Base-by-base conservation (phyloP, 768 basidiomycete species). In the Piloderma croceum region DNA sequence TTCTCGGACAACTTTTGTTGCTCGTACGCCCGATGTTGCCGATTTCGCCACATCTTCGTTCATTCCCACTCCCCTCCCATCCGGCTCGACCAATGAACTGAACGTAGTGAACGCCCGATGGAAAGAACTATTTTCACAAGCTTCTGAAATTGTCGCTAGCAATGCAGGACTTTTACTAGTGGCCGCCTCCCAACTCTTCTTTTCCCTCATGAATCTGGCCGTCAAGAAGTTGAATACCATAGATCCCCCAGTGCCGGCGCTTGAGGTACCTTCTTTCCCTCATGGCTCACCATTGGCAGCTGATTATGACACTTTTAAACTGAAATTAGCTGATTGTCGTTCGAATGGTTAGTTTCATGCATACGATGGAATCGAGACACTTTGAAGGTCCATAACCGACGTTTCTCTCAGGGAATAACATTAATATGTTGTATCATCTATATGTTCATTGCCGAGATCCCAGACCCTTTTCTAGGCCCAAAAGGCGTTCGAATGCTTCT, bases 291-390 rank as follows among this genome's bases (percentile, higher is more conserved):
- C 12, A 34, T 24, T 36, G 38, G 31, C 46, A 22, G 15, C 31
- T 6, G 11, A 12, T 31, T 23, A 24, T 47, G 6, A 31, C 34
- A n/a, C n/a, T n/a, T n/a, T n/a, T 31, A 11, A 22, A 31, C 36
- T 15, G 17, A 21, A 10, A 7, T 34, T 49, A 81, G 68, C 51
- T 83, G 20, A 71, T 84, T 17, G 55, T 64, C 23, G 68, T 79
- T 37, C 63, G 81, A 44, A 83, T 82, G 81, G 76, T 76, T 44
- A n/a, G n/a, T n/a, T n/a, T n/a, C n/a, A n/a, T n/a, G n/a, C n/a
- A n/a, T n/a, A n/a, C n/a, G n/a, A n/a, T n/a, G n/a, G n/a, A n/a
- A n/a, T n/a, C n/a, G n/a, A n/a, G n/a, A n/a, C n/a, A n/a, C n/a
- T n/a, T n/a, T n/a, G n/a, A n/a, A n/a, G n/a, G n/a, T n/a, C n/a